Evolutionary conservation across 805 yeast genomes (phyloP), one percentile per base, ranked within the genome.

Genomic region (Candida stauntonica): DNA sequence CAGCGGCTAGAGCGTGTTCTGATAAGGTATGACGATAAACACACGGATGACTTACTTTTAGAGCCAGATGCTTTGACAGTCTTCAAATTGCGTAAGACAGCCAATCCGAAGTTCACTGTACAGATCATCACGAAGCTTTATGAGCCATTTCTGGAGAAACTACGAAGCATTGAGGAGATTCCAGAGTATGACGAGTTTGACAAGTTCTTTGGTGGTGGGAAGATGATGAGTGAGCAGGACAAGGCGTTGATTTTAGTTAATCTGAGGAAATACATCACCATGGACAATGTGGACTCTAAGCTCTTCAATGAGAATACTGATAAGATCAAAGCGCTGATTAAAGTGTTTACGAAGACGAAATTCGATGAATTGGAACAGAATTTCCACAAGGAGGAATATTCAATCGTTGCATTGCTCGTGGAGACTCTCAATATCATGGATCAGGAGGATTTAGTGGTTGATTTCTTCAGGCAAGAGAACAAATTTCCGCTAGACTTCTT

Each of bases 401-500:
- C 53, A 1, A 42, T 48, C 17, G 58, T 52, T 5, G 26, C 35
- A 16, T 20, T 49, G 13, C 29, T 54, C 5, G 60, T 55, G 16
- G 55, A 51, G 33, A 47, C 54, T 1, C 36, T 55, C 28, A 53
- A 52, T 15, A 33, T 51, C 26, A 33, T 63, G 27, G 61, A 62
- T 38, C 67, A 69, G 42, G 63, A 62, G 39, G 60, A 60, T 24
- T 46, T 58, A 16, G 57, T 65, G 2, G 59, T 66, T 13, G 71
- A 67, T 36, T 67, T 64, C 38, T 68, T 67, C 45, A 59, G 58
- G 34, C 64, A 67, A 15, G 61, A 62, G 33, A 60, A 60, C 43
- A 62, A 51, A 26, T 57, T 61, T 31, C 55, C 61, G 17, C 29
- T 38, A 4, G 66, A 61, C 26, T 54, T 55, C 36, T 52, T 58